Percentiles rank a stretch among this genome's conserved stretches.
phyloP scores from a whole-genome alignment of 2,329 filamentous ascomycete genomes.

The Sclerotinia borealis region DNA sequence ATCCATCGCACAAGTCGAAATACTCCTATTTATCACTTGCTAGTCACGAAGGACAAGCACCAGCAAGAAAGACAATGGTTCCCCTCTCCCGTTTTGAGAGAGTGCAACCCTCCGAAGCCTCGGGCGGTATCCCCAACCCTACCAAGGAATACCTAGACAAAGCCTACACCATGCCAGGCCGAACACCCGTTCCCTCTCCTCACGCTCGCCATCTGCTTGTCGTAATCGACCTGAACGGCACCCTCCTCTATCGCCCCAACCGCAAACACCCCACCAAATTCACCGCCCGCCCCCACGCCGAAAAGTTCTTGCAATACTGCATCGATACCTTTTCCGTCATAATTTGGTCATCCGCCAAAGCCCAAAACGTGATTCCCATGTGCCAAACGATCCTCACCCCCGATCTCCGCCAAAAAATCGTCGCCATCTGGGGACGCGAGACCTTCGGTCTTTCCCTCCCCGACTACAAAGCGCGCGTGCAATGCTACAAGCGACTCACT shows the following conservation, averaged over 20 bases:
- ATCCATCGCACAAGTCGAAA: not conserved
- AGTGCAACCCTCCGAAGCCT: constrained; percentile 21
- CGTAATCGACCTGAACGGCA: constrained; percentile 90
- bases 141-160: constrained; percentile 53
- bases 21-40: not conserved
- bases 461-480: constrained; percentile 66
- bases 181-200: constrained; percentile 37
- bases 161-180: constrained; percentile 41
- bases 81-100: constrained; percentile 16
- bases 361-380: constrained; percentile 65
- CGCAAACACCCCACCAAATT: constrained; percentile 47
- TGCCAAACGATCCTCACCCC: constrained; percentile 56
- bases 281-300: constrained; percentile 60
- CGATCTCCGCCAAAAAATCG: constrained; percentile 47
- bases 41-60: not conserved
- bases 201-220: constrained; percentile 63
- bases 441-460: constrained; percentile 57
- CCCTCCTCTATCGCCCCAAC: constrained; percentile 67
- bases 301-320: constrained; percentile 66
- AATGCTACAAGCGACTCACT: constrained; percentile 83
- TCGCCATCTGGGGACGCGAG: constrained; percentile 74
- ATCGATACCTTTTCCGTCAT: constrained; percentile 71
- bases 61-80: not conserved
- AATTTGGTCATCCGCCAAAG: constrained; percentile 84
- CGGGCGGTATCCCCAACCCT: constrained; percentile 49